A percentile compares a stretch with the other conserved stretches of the same genome.
Evolutionary conservation across 140 eudicot genomes (phyloP).

Genomic region (Erigeron philadelphicus): DNA sequence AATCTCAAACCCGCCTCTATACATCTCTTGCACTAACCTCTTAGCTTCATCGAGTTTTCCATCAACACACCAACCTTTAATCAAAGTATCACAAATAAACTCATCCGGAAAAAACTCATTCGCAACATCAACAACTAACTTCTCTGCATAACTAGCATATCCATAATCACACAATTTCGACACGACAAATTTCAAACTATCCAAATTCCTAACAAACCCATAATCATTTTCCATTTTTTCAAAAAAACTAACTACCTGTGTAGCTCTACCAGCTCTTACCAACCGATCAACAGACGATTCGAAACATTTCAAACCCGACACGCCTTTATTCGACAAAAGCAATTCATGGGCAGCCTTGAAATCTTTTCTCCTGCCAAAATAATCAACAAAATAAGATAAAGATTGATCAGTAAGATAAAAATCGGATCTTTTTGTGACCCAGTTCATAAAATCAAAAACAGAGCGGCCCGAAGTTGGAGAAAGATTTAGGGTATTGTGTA

Average conservation of each 20-base stretch:
- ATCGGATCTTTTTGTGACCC: slow-evolving; percentile 53
- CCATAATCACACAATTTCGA: slow-evolving; percentile 67
- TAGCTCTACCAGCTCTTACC: slow-evolving; percentile 75
- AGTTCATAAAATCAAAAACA: slow-evolving; percentile 54
- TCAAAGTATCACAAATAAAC: slow-evolving; percentile 63
- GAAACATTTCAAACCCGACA: slow-evolving; percentile 42
- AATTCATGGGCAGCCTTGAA: slow-evolving; percentile 55
- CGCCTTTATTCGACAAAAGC: slow-evolving; percentile 41
- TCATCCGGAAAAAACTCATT: slow-evolving; percentile 88
- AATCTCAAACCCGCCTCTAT: slow-evolving; percentile 86
- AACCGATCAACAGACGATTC: slow-evolving; percentile 54
- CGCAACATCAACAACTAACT: slow-evolving; percentile 64
- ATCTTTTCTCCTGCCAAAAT: slow-evolving; percentile 84
- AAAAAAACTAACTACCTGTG: slow-evolving; percentile 59
- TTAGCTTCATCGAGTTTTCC: slow-evolving; percentile 76
- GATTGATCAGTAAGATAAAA: slow-evolving; percentile 52
- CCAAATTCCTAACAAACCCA: slow-evolving; percentile 62
- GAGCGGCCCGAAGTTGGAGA: slow-evolving; percentile 70
- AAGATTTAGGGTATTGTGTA: slow-evolving; percentile 50
- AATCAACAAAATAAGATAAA: slow-evolving; percentile 51
- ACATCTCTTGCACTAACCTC: slow-evolving; percentile 82
- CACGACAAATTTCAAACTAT: slow-evolving; percentile 54
- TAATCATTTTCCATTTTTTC: slow-evolving; percentile 73
- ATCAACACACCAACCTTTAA: slow-evolving; percentile 91
- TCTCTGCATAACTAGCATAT: slow-evolving; percentile 82